Base-by-base conservation (phyloP, 805 yeast species). In the Suhomyces kilbournensis region DNA sequence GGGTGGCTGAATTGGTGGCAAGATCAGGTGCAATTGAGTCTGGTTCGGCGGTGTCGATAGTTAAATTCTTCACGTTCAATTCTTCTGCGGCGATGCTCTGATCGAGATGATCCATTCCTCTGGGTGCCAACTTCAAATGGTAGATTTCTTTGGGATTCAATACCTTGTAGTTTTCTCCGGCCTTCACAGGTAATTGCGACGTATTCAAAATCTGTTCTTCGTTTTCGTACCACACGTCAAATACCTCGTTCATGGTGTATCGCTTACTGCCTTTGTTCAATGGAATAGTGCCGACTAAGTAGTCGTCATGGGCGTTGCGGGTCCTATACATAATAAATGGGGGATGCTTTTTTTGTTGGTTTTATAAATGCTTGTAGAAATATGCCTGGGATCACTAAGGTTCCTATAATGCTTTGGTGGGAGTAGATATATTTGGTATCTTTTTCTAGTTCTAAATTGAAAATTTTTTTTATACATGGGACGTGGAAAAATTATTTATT, bases 201-300 rank as follows among this genome's bases (percentile, higher is more conserved):
- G 54, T 38, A 19, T 51, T 48, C 53, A 68, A 57, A 46, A 67
- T 62, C 22, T 55, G 58, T 47, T 60, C 67, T 52, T 66, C 62
- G 53, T 62, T 68, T 19, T 70, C 67, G 35, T 72, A 64, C 79
- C 85, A 84, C 10, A 83, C 76, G 20, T 75, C 69, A 53, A 84
- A 74, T 56, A 84, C 75, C 57, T 84, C 83, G 26, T 76, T 74
- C 65, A 82, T 69, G 6, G 81, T 60, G 59, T 84, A 83, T 25
- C 68, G 67, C 52, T 68, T 68, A 32, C 83, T 74, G 14, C 69
- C 73, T 23, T 66, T 66, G 56, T 76, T 79, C 12, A 68, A 61
- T 4, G 75, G 76, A 43, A 75, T 62, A 49, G 61, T 51, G 20
- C 25, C 43, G 43, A 14, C 22, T 23, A 20, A 32, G 9, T 30